These are phyloP conservation scores for Phlebiopsis flavidoalba DNA, from an alignment of 768 basidiomycete genomes.

Conservation along the genomic window DNA sequence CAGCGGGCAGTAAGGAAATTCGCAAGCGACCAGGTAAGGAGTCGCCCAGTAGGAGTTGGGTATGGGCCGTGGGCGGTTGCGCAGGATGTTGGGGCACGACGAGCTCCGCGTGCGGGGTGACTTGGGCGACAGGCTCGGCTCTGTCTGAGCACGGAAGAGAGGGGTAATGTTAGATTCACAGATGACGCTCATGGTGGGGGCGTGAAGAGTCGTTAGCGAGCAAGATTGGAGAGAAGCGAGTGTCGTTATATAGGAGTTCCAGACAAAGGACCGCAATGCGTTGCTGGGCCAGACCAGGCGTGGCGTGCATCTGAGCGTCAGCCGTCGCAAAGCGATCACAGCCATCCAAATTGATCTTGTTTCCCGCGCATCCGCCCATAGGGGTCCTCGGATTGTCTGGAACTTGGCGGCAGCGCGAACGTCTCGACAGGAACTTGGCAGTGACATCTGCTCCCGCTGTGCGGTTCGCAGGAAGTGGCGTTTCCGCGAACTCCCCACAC, in stretches of 20 bases:
- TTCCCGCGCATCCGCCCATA: no score
- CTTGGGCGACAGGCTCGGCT: background rate
- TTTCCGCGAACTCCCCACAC: background rate
- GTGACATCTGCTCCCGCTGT: background rate
- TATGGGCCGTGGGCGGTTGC: slow-evolving; percentile 46
- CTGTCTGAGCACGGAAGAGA: slow-evolving; percentile 1
- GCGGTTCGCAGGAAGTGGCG: background rate
- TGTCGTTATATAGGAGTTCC: slow-evolving; percentile 2
- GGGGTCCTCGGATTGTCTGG: no score
- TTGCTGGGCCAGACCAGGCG: background rate
- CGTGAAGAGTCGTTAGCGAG: slow-evolving; percentile 5
- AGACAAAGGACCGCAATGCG: slow-evolving; percentile 1
- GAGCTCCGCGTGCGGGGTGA: slow-evolving; percentile 7
- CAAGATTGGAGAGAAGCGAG: background rate
- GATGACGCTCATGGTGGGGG: slow-evolving; percentile 10
- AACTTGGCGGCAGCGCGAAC: no score
- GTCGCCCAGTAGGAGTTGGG: slow-evolving; percentile 89
- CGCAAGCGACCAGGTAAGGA: slow-evolving; percentile 66
- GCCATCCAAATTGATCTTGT: no score
- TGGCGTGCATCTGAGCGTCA: background rate
- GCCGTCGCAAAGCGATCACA: background rate
- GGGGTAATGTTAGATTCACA: slow-evolving; percentile 2
- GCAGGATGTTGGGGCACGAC: slow-evolving; percentile 10
- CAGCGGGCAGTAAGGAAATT: slow-evolving; percentile 60
- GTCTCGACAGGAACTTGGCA: no score